Evolutionary conservation across 176 grass and related monocot genomes (phyloP), one percentile per base, ranked within the genome.

Genomic region (Bonia amplexicaulis): DNA sequence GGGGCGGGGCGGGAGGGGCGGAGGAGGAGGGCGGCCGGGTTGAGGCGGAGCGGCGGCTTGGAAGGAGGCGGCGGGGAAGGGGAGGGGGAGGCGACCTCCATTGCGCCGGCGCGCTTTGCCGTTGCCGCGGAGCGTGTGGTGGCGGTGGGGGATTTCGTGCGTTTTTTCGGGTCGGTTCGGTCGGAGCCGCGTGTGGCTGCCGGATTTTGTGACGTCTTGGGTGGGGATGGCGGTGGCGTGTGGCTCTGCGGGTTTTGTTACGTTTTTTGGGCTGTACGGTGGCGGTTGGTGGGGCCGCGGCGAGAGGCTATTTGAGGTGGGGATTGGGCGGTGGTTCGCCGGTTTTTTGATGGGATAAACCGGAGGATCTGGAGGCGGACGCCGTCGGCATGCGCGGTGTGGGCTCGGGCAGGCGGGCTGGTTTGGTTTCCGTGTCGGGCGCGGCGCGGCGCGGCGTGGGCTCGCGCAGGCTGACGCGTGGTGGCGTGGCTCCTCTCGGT

Each of bases 11-110:
- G 62, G 55, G 79, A 78, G 79, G 84, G 49, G 72, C 62, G 89
- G 85, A 49, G 78, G 85, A 94, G 77, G 65, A 80, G 71, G 9
- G 84, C 88, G 44, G 71, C 75, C 64, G 90, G 81, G 87, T 89
- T 90, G 90, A 89, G 77, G 22, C 85, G 73, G 39, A 90, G 81
- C 44, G 78, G 72, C 71, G 78, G 74, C 86, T 80, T 84, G 77
- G 86, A 62, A 2, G 64, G 6, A 4, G 71, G 1, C 58, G 84
- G 83, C 47, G 66, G 41, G 20, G 83, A 49, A 0, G 87, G 74
- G 9, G 83, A 52, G 5, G 87, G 45, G 45, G 83, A 78, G 31
- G 89, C 63, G 60, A 87, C 85, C 85, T 91, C 89, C 89, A 91
- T 91, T 87, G 85, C 79, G 6, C 64, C 70, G 45, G 47, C 25